Base-by-base conservation (phyloP, 2,329 filamentous ascomycete species). In the Penicillium crustosum region DNA sequence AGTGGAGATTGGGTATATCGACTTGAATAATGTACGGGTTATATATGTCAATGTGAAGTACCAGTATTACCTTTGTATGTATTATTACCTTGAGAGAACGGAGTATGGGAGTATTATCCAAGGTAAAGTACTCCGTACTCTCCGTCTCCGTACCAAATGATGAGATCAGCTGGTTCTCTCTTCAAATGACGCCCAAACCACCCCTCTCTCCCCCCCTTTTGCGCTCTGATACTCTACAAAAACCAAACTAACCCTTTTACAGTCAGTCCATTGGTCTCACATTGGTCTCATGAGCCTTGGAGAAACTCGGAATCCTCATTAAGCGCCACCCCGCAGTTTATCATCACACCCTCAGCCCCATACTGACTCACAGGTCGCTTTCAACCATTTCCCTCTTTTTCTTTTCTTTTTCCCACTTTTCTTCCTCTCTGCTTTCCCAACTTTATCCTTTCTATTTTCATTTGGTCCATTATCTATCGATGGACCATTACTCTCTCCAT, bases 311-410 rank as follows among this genome's bases (percentile, higher is more conserved):
- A 53, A 33, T 48, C 33, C 23, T 33, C 25, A 41, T 58, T 53
- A 57, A 33, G 52, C 55, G 57, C 55, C 60, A 58, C 57, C 61
- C 60, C 61, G 60, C 61, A 63, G 57, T 55, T 47, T 49, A 54
- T 48, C 38, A 56, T 61, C 48, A 58, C 55, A 45, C 53, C 52
- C 52, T 53, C 60, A 57, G 61, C 62, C 58, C 58, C 61, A 63
- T 52, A 55, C 58, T 61, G 59, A 57, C 49, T 54, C 55, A 59
- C 52, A 50, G 31, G 27, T 44, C 41, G 6, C 38, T 43, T 44
- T 51, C 53, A 50, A 55, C 44, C 44, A 42, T 49, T 49, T 10
- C 25, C n/a, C n/a, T n/a, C n/a, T n/a, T n/a, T n/a, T n/a, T 39
- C 27, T 36, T 21, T 36, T 36, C 23, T 33, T 19, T n/a, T n/a